Percentiles rank a stretch among this genome's conserved stretches.
These are phyloP conservation scores for Stereum hirsutum DNA, from an alignment of 1,284 basidiomycete genomes.

Conservation along the genomic window DNA sequence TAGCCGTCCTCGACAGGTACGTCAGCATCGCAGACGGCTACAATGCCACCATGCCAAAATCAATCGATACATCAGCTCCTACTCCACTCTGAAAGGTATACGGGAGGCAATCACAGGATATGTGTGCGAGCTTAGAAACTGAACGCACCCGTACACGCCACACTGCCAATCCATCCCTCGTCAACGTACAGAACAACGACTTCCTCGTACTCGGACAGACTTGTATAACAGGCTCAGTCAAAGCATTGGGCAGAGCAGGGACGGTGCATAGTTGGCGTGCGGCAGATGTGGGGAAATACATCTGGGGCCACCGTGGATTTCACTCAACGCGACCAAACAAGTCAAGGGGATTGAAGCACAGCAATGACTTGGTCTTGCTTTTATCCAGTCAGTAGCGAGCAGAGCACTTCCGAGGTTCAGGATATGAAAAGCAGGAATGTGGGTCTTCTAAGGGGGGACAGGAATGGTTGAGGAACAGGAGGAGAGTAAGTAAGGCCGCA, in stretches of 20 bases:
- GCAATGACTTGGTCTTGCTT: too few species aligned
- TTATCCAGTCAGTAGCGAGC: too few species aligned
- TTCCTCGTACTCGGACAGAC: conserved; percentile 63
- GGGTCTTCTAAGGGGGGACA: too few species aligned
- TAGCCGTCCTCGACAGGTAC: conserved; percentile 63
- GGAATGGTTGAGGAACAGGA: too few species aligned
- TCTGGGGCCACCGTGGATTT: too few species aligned
- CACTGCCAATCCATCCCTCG: conserved; percentile 57
- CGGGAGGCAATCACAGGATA: neutral
- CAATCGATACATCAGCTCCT: too few species aligned
- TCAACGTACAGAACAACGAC: conserved; percentile 71
- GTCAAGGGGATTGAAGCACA: neutral
- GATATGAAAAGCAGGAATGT: too few species aligned
- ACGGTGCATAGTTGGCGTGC: conserved; percentile 61
- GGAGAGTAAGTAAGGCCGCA: too few species aligned
- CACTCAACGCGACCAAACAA: too few species aligned
- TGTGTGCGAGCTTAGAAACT: neutral
- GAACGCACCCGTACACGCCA: conserved; percentile 79
- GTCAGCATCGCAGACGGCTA: conserved; percentile 78
- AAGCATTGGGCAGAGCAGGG: conserved; percentile 55
- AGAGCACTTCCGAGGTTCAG: too few species aligned
- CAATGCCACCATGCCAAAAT: conserved; percentile 1
- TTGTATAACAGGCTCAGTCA: conserved; percentile 47
- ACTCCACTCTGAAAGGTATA: conserved; percentile 1
- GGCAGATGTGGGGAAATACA: conserved; percentile 80